Conservation (phyloP, 768 basidiomycete species). For the Phylloporus sp. region DNA sequence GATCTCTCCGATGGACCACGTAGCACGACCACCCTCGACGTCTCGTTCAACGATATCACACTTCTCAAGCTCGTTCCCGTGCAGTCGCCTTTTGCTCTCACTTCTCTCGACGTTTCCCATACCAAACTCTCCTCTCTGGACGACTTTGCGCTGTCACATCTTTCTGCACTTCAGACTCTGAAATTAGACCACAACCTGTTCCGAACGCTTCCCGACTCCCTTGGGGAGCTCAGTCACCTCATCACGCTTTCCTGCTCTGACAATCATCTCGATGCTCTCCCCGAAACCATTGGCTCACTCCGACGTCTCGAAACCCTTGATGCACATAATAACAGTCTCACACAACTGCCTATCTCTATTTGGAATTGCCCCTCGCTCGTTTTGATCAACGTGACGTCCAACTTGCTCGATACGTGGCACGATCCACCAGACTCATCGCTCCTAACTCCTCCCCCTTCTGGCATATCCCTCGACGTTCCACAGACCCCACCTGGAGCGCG, state of each 20-base stretch:
- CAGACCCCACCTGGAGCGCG: constrained; percentile 8
- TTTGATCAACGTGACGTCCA: constrained; percentile 83
- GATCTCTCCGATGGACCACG: constrained; percentile 70
- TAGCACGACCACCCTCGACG: constrained; percentile 56
- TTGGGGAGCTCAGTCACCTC: constrained; percentile 70
- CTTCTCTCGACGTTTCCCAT: constrained; percentile 78
- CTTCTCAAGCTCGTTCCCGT: constrained; percentile 56
- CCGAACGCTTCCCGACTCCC: constrained; percentile 73
- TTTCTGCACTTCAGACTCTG: constrained; percentile 65
- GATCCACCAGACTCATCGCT: constrained; percentile 47
- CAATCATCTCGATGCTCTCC: constrained; percentile 77
- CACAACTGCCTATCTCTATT: constrained; percentile 63
- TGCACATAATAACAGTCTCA: constrained; percentile 87
- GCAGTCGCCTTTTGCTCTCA: constrained; percentile 52
- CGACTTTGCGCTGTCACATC: constrained; percentile 63
- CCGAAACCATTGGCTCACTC: constrained; percentile 68
- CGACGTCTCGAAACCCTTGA: constrained; percentile 73
- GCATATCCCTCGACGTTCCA: constrained; percentile 21
- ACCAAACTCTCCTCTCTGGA: constrained; percentile 84
- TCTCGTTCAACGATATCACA: constrained; percentile 87
- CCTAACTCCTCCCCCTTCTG: constrained; percentile 18
- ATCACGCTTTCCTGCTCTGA: constrained; percentile 82
- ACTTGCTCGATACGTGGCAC: constrained; percentile 70
- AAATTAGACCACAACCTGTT: constrained; percentile 86
- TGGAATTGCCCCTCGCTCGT: constrained; percentile 79